phyloP scores from a whole-genome alignment of 2,329 filamentous ascomycete species.

The Talaromyces piceae region DNA sequence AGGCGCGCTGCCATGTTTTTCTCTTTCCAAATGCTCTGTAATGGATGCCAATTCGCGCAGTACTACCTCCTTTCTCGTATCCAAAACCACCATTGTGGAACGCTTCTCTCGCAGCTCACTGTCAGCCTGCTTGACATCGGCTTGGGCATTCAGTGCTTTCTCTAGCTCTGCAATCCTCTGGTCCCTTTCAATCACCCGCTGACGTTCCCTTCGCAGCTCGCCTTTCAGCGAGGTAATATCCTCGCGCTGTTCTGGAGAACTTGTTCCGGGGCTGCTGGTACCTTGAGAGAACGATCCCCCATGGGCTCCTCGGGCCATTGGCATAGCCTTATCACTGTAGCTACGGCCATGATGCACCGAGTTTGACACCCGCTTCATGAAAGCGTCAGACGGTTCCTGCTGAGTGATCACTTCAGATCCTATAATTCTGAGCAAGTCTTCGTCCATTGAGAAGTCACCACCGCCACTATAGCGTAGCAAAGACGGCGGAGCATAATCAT shows the following conservation, averaged over 20 bases:
- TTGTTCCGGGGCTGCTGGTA: constrained; percentile 64
- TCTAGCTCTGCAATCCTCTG: constrained; percentile 76
- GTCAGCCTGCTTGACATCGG: constrained; percentile 67
- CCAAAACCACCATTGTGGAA: constrained; percentile 88
- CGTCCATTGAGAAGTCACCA: constrained; percentile 87
- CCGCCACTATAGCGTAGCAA: constrained; percentile 67
- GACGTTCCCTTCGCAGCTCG: constrained; percentile 74
- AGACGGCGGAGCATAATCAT: constrained; percentile 55
- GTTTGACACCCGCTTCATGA: constrained; percentile 84
- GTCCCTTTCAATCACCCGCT: constrained; percentile 77
- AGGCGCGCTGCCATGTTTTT: constrained; percentile 73
- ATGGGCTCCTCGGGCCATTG: constrained; percentile 51
- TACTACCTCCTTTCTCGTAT: constrained; percentile 92
- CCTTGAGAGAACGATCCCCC: constrained; percentile 15
- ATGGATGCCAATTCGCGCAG: constrained; percentile 85
- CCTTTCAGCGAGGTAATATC: constrained; percentile 59
- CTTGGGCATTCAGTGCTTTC: constrained; percentile 50
- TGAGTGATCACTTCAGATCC: constrained; percentile 57
- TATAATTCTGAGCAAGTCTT: constrained; percentile 87
- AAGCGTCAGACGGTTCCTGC: constrained; percentile 56
- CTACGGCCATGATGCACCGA: constrained; percentile 89
- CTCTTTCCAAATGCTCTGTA: constrained; percentile 77
- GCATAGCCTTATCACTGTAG: constrained; percentile 62
- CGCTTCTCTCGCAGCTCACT: constrained; percentile 86
- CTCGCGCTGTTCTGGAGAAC: constrained; percentile 50